Base-by-base conservation (phyloP, 345 rosid genomes). In the Eutrema heterophyllum region DNA sequence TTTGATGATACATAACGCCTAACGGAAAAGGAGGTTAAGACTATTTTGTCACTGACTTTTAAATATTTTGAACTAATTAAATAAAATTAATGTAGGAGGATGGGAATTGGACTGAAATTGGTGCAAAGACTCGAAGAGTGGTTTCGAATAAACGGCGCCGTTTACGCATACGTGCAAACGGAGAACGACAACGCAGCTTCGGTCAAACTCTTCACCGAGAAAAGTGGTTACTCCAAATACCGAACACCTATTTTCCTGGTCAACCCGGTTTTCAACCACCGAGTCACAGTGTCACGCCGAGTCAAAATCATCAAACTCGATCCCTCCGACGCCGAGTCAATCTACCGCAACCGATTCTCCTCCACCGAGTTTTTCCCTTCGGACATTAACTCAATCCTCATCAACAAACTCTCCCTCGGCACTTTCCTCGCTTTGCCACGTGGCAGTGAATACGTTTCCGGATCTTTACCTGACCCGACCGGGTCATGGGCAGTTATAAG, bases 281-380 rank as follows among this genome's bases (percentile, higher is more conserved):
- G 88, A 30, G 63, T 83, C 64, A 29, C 77, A 6, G 79, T 89
- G 55, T 82, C 93, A 2, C 75, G 58, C 70, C 80, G 76, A 15
- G 80, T 88, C 72, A 54, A 86, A 62, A 27, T 95, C 75, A 48
- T 90, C 70, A 29, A 63, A 29, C 87, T 95, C 73, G 2, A 74
- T 13, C 73, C 87, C 2, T 59, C 56, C 60, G 96, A 83, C 67
- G 97, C 99, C 1, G 98, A 90, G 69, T 14, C 67, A 15, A 83
- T 95, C 41, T 95, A 95, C 84, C 92, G 89, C 8, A 72, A 70
- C 35, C 89, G 89, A 4, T 89, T 95, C 81, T 81, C 96, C 63
- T 83, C 96, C 65, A 89, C 91, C 58, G 99, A 95, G 87, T 95
- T 95, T 78, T 95, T 95, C 81, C 99, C 99, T 0, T 84, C 88